Percentiles rank a stretch among this genome's conserved stretches.
Conservation (phyloP, 352 stramenopile species). For the Phytophthora pistaciae region DNA sequence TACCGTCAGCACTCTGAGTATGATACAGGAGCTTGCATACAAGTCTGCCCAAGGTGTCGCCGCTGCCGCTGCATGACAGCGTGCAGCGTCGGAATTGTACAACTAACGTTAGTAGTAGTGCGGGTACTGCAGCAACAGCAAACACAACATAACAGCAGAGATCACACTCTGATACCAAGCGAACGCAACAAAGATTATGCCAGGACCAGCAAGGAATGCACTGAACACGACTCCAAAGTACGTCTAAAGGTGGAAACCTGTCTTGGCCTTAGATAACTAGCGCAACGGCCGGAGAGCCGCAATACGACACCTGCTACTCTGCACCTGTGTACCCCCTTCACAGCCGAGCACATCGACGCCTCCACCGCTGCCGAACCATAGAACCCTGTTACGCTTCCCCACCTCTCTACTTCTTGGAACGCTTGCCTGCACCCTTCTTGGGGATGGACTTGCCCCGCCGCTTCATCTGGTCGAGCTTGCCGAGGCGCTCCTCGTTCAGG, state of each 20-base stretch:
- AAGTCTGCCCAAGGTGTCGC: background rate
- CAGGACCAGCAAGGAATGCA: background rate
- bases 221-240: constrained; percentile 3
- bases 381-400: constrained; percentile 1
- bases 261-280: constrained; percentile 32
- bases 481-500: constrained; percentile 78
- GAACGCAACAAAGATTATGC: background rate
- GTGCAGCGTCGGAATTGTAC: background rate
- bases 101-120: background rate
- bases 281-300: background rate
- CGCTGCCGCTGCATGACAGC: no score
- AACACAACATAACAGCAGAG: background rate
- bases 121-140: background rate
- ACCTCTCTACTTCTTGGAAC: constrained; percentile 78
- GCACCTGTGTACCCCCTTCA: background rate
- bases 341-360: constrained; percentile 6
- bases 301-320: background rate
- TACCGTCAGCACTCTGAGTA: constrained; percentile 3
- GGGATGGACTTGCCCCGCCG: constrained; percentile 86
- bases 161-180: background rate
- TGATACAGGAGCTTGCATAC: background rate
- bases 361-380: constrained; percentile 15
- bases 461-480: constrained; percentile 88
- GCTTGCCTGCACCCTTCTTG: constrained; percentile 91
- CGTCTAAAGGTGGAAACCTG: constrained; percentile 16